phyloP scores from a whole-genome alignment of 2,329 filamentous ascomycete genomes.

The Xylariaceae sp. region DNA sequence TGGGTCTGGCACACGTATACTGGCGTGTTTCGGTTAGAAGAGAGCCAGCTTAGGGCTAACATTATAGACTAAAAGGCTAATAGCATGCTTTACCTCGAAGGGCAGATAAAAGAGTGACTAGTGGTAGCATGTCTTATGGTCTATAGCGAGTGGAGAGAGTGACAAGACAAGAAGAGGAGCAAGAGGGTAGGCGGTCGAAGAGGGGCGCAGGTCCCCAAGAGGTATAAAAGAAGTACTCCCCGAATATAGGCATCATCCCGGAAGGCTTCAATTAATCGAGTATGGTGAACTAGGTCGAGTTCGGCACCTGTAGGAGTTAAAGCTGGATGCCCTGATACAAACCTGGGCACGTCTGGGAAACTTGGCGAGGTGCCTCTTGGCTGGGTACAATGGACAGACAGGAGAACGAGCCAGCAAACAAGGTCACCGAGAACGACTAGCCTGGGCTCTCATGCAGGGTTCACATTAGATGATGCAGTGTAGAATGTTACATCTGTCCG shows the following conservation, averaged over 20 bases:
- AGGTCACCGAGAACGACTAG: constrained; percentile 32
- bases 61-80: constrained; percentile 41
- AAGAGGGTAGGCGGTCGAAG: constrained; percentile 38
- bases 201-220: constrained; percentile 44
- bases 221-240: constrained; percentile 48
- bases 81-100: constrained; percentile 35
- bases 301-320: constrained; percentile 47
- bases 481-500: constrained; percentile 37
- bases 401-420: constrained; percentile 25
- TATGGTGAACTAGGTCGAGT: constrained; percentile 42
- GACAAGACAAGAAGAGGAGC: constrained; percentile 42
- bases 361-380: constrained; percentile 36
- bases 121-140: constrained; percentile 33
- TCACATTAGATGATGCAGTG: constrained; percentile 17
- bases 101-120: constrained; percentile 48
- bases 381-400: constrained; percentile 34
- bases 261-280: constrained; percentile 35
- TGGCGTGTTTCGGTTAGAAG: constrained; percentile 40
- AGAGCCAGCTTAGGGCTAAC: constrained; percentile 51
- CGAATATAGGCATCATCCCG: constrained; percentile 39
- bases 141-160: constrained; percentile 38
- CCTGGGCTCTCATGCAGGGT: constrained; percentile 33
- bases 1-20: constrained; percentile 32
- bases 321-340: constrained; percentile 48
- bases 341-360: constrained; percentile 32